Conservation (phyloP, 768 basidiomycete species). For the Mycena sanguinolenta region DNA sequence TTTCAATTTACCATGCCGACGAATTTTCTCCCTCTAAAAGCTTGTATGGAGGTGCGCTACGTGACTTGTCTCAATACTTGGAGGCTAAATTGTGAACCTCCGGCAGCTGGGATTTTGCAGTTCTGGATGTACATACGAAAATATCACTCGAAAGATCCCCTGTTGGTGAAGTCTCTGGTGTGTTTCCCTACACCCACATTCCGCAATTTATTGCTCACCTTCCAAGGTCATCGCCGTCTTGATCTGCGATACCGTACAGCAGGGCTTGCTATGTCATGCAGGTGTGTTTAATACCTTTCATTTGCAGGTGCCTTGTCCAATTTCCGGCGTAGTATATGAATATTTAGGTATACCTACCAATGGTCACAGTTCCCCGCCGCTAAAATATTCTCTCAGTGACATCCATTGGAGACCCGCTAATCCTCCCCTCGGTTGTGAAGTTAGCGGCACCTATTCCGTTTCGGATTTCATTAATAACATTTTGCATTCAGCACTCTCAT, state of each 20-base stretch:
- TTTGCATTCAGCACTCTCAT: slow-evolving; percentile 31
- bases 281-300: slow-evolving; percentile 5
- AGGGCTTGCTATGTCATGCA: too few relatives aligned
- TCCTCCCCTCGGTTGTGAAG: slow-evolving; percentile 26
- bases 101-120: slow-evolving; percentile 30
- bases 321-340: slow-evolving; percentile 16
- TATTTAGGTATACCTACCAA: slow-evolving; percentile 27
- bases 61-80: background rate
- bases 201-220: background rate
- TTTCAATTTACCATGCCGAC: background rate
- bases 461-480: too few relatives aligned
- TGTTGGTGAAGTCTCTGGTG: slow-evolving; percentile 20
- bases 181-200: background rate
- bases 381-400: slow-evolving; percentile 8
- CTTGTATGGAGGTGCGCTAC: slow-evolving; percentile 31
- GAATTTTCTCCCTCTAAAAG: background rate
- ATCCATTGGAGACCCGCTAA: slow-evolving; percentile 8
- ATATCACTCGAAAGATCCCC: slow-evolving; percentile 27
- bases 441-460: background rate
- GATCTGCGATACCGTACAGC: slow-evolving; percentile 29
- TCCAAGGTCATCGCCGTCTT: slow-evolving; percentile 30
- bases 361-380: too few relatives aligned
- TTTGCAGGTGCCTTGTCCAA: background rate
- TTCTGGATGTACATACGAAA: slow-evolving; percentile 37
- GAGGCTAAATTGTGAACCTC: background rate